A percentile compares a stretch with the other conserved stretches of the same genome.
These are phyloP conservation scores for Cercis canadensis DNA, from an alignment of 306 rosid genomes.

Conservation along the genomic window DNA sequence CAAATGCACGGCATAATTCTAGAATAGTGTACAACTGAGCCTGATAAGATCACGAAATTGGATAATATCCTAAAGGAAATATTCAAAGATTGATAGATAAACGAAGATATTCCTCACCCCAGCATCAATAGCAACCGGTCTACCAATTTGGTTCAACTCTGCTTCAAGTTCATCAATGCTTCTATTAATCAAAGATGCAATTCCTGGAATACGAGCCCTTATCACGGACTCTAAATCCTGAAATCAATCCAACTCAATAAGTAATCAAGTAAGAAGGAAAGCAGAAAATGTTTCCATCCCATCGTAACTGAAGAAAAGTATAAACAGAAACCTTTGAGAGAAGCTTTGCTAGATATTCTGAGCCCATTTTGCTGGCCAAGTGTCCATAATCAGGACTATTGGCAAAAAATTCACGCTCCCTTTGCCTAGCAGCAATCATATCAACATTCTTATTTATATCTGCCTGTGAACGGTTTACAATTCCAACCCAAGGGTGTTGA, in stretches of 20 bases:
- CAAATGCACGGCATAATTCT: constrained; percentile 83
- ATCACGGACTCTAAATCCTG: constrained; percentile 90
- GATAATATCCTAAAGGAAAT: background rate
- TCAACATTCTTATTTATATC: constrained; percentile 84
- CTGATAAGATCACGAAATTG: constrained; percentile 40
- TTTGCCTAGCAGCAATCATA: constrained; percentile 82
- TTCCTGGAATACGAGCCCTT: constrained; percentile 82
- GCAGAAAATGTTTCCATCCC: constrained; percentile 25
- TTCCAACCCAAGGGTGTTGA: constrained; percentile 96
- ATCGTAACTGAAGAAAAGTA: background rate
- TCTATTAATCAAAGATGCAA: constrained; percentile 77
- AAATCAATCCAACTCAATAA: constrained; percentile 44
- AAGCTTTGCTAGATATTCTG: constrained; percentile 95
- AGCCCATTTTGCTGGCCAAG: constrained; percentile 86
- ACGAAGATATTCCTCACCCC: constrained; percentile 69
- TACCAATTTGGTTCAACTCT: constrained; percentile 79
- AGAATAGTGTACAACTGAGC: constrained; percentile 70
- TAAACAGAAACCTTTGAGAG: constrained; percentile 75
- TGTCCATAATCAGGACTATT: constrained; percentile 89
- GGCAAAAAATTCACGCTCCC: constrained; percentile 88
- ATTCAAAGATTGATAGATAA: background rate
- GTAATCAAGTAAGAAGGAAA: constrained; percentile 26
- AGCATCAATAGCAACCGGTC: constrained; percentile 88
- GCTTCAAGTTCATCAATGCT: constrained; percentile 92
- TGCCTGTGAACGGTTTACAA: constrained; percentile 96